These are phyloP conservation scores for Fraxinus anomala DNA, from an alignment of 257 asterid species.

Conservation along the genomic window DNA sequence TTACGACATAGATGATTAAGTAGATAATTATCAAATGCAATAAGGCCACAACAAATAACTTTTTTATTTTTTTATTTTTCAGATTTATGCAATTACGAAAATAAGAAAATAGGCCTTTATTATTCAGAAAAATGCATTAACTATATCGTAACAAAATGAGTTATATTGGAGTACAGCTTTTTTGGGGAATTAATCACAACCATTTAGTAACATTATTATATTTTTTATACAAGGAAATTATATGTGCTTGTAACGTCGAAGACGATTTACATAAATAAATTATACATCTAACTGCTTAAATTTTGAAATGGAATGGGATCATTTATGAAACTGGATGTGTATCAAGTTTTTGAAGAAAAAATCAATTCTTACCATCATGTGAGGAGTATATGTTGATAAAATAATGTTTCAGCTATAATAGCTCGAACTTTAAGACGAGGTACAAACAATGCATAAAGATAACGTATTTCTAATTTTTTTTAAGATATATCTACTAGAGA, in stretches of 20 bases:
- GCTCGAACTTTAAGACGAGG: too few species aligned
- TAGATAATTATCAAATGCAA: neutral
- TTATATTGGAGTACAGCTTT: neutral
- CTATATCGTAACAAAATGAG: neutral
- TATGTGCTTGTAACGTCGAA: too few species aligned
- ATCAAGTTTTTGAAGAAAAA: neutral
- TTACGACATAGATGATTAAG: constrained; percentile 9
- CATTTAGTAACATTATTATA: too few species aligned
- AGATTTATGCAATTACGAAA: neutral
- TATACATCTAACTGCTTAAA: too few species aligned
- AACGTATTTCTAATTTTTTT: neutral
- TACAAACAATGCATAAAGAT: too few species aligned
- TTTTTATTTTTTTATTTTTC: too few species aligned
- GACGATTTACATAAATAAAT: too few species aligned
- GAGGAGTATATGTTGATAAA: neutral
- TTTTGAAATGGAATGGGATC: too few species aligned
- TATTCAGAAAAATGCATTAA: neutral
- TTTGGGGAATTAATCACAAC: too few species aligned
- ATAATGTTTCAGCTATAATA: neutral
- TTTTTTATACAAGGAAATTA: too few species aligned
- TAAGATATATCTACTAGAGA: neutral
- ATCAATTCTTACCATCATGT: neutral
- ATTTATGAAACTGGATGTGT: neutral
- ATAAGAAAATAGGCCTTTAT: too few species aligned
- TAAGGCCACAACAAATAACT: neutral